Evolutionary conservation across 257 asterid genomes (phyloP).

Genomic region (Solanum tarijense): DNA sequence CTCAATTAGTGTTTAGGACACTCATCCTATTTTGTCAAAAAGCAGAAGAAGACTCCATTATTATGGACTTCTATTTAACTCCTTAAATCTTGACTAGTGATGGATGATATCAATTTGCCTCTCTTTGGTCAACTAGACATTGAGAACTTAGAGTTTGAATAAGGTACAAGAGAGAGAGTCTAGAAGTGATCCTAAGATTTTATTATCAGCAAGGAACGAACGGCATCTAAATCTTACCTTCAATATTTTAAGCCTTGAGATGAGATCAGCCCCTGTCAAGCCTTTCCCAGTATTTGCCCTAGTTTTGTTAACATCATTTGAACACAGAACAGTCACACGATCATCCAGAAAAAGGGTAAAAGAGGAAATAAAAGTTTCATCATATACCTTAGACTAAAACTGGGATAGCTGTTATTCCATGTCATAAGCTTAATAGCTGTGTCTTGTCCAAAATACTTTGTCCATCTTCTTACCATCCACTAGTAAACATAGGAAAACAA

Average conservation of each 20-base stretch:
- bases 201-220: not conserved
- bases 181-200: not conserved
- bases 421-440: conserved; percentile 64
- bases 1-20: not conserved
- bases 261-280: conserved; percentile 59
- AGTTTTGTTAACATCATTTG: conserved; percentile 14
- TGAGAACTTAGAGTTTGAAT: not conserved
- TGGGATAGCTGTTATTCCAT: conserved; percentile 81
- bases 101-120: not conserved
- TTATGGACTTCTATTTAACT: not conserved
- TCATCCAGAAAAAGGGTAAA: not conserved
- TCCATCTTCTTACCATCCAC: conserved; percentile 99
- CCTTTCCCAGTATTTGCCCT: conserved; percentile 78
- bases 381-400: conserved; percentile 69
- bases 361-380: not conserved
- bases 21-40: not conserved
- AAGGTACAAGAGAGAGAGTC: not conserved
- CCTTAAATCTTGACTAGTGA: not conserved
- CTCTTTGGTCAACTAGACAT: not conserved
- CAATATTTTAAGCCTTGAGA: conserved; percentile 44
- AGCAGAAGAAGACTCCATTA: not conserved
- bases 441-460: conserved; percentile 55
- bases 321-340: conserved; percentile 9
- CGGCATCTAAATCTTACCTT: conserved; percentile 32
- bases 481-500: conserved; percentile 8